Evolutionary conservation across 108 stramenopile genomes (phyloP), one percentile per base, ranked within the genome.

Genomic region (Cyclotella distinguenda): DNA sequence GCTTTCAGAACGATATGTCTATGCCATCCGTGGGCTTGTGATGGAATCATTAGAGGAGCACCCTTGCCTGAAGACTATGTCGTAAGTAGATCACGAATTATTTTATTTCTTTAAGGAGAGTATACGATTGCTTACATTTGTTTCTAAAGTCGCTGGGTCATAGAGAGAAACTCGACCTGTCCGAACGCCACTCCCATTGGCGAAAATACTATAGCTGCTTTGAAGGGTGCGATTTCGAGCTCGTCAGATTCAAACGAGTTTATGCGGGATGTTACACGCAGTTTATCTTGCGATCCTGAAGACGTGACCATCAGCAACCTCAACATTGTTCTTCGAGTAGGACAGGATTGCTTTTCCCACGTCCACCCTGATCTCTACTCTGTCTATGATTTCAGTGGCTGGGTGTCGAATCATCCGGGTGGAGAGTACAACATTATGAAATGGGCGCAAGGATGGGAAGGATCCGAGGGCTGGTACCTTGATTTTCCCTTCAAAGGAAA

Each of bases 301-400:
- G 55, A 65, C 33, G 5, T 21, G 16, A 40, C 53, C 9, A 64
- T 51, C 11, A 19, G 58, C 42, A 54, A 18, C 0, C 33, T 70
- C 27, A 25, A 55, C 45, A 60, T 78, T 32, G 65, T 73, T 33
- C 64, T 78, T 33, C 77, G 73, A 62, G 33, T 78, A 34, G 71
- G 66, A 7, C n/a, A 27, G 30, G 54, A 70, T 38, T 78, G 77
- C 25, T 71, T 63, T 47, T 65, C 63, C 30, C 75, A 85, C 51
- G 82, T 85, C 1, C 84, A 87, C 60, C 80, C 64, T 35, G 67
- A 79, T 11, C 57, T 77, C 42, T 58, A 57, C 27, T 73, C 78
- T 54, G 79, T 87, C 34, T 87, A 83, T 40, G 86, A 87, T 39
- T 68, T 84, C 18, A 83, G 82, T 11, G 69, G 66, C 33, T 87